Evolutionary conservation across 352 stramenopile genomes (phyloP), one percentile per base, ranked within the genome.

Genomic region (Pythium myriotylum): DNA sequence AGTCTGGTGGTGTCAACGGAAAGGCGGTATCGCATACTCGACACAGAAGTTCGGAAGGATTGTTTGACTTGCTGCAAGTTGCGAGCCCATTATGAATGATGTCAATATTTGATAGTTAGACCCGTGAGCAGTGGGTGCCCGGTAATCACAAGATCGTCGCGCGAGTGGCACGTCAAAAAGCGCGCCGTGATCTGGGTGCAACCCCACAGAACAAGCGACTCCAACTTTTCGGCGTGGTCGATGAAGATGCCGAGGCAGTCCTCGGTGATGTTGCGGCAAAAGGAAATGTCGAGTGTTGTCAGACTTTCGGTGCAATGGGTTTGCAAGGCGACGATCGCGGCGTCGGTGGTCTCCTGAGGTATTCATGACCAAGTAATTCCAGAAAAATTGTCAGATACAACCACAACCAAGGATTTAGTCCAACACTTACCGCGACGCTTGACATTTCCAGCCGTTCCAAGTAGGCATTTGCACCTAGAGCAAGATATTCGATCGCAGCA

Each of bases 161-260:
- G 70, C 1, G 78, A 79, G 58, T 94, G 85, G 50, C 79, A 74
- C 0, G 74, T 90, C 23, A 94, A 67, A 39, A 91, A 92, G 12
- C 81, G 70, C 4, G 77, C 75, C 0, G 81, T 91, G 56, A 94
- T 83, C 77, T 92, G 85, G 1, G 85, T 94, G 57, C 85, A 94
- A 2, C 85, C 85, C 79, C 79, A 92, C 1, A 94, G 65, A 45
- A 85, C 73, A 2, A 94, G 43, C 0, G 66, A 78, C 41, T 45
- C 62, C 14, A 94, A 60, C 0, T 72, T 76, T 9, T 84, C 68
- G 10, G 70, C 68, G 3, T 65, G 48, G 54, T 91, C 81, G 0
- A 68, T 78, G 43, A 90, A 86, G 33, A 82, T 62, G 1, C 85
- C 85, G 5, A 94, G 60, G 8, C 74, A 79, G 35, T 92, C 80